These are phyloP conservation scores for Termitomyces sp. DNA, from an alignment of 768 basidiomycete species.

Conservation along the genomic window DNA sequence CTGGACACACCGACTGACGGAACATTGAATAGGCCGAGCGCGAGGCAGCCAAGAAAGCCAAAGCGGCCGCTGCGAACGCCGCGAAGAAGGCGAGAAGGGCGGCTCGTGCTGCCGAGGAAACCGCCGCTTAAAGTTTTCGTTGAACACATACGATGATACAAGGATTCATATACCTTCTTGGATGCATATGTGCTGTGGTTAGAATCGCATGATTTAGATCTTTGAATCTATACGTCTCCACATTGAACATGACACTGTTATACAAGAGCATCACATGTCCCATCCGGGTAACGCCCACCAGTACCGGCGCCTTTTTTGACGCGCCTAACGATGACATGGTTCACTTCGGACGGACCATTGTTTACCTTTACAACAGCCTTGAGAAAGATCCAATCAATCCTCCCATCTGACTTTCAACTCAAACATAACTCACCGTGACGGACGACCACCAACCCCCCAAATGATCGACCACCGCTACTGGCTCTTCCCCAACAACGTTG, in stretches of 20 bases:
- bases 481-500: not conserved
- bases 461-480: constrained; percentile 3
- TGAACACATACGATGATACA: not conserved
- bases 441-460: not conserved
- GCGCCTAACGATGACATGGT: too few species aligned
- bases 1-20: not conserved
- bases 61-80: constrained; percentile 83
- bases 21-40: constrained; percentile 41
- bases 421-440: not conserved
- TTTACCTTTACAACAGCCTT: not conserved
- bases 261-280: not conserved
- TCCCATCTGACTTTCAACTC: not conserved
- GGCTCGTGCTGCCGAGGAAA: constrained; percentile 50
- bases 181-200: not conserved
- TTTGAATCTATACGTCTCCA: not conserved
- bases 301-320: not conserved
- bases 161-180: not conserved
- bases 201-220: not conserved
- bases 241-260: not conserved
- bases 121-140: not conserved
- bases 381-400: not conserved
- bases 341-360: not conserved
- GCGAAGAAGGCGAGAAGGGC: constrained; percentile 86
- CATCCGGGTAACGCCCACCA: not conserved
- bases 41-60: constrained; percentile 81